Evolutionary conservation across 2,329 filamentous ascomycete genomes (phyloP), one percentile per base, ranked within the genome.

Genomic region (Microcera coccophila): DNA sequence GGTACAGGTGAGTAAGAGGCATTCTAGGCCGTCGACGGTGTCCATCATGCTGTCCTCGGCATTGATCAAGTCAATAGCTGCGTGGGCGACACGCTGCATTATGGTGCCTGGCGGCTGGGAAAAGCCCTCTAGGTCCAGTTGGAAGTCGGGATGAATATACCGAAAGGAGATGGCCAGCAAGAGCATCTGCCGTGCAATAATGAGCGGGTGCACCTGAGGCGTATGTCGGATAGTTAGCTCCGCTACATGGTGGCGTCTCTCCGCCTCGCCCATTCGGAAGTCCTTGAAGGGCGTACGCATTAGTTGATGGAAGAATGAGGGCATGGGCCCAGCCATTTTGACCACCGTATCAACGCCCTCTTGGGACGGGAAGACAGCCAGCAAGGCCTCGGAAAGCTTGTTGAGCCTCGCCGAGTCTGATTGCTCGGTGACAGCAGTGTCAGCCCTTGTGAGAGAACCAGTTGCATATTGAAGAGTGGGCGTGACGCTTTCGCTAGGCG

Each of bases 11-110:
- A 79, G 59, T 16, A 70, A 52, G 3, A 79, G 55, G 39, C 72
- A 72, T 53, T 78, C 71, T 1, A 79, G 50, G 1, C 73, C 75
- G 52, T 79, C 74, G 4, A 71, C 52, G 7, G 18, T 35, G 29
- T 17, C n/a, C 15, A 17, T 32, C 29, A 32, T 32, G 11, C 29
- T 17, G 12, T 14, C 12, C 9, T 14, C 15, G n/a, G 29, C 15
- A n/a, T 5, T 32, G 29, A 15, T 17, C 15, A 32, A n/a, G n/a
- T 32, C 15, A n/a, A 32, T 32, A 15, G 29, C 29, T 9, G 29
- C 15, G 11, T 32, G 7, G 9, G 29, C 29, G 11, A 32, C 12
- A 8, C 29, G 29, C n/a, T 32, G 29, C 15, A 32, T 32, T 32
- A 17, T n/a, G 15, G 8, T 17, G 7, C 11, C 11, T 8, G 29